Base-by-base conservation (phyloP, 1,284 basidiomycete genomes). In the Moesziomyces parantarcticus region DNA sequence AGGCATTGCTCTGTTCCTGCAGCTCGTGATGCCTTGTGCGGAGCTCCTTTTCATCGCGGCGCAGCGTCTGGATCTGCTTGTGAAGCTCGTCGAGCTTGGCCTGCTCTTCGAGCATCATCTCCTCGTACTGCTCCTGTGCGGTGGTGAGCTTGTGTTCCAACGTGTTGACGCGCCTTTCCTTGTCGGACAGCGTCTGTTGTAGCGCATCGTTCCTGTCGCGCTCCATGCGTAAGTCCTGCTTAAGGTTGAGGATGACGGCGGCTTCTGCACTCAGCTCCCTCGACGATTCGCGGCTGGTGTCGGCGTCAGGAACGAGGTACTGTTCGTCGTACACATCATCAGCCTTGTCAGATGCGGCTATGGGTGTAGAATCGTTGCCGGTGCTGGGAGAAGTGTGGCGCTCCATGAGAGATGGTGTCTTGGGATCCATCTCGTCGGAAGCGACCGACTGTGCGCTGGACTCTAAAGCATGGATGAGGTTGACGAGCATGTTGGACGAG, bases 81-180 rank as follows among this genome's bases (percentile, higher is more conserved):
- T 64, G 42, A 1, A 68, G 43, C 34, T 73, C 70, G 23, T 73
- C 70, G 25, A 64, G 50, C 54, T 58, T 68, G 25, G 64, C 52
- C 29, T 73, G 65, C 41, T 68, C 60, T 23, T 68, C 70, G 5
- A 68, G 46, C 65, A 73, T 50, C 21, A 58, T 43, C 43, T 73
- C 70, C 29, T 73, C 70, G 50, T 61, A 63, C 43, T 73, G 64
- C 41, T 73, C 70, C 59, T 68, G 70, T 14, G 63, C 54, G 1
- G 63, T 72, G 25, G 63, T 61, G 48, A 72, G 69, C 53, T 67
- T 72, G 47, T 72, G 62, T 40, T 72, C 69, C 9, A 73, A 29
- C 7, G 64, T 50, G 42, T 68, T 60, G 32, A 73, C 58, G 8
- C 61, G 47, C 23, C 70, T 50, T 54, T 73, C 64, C 40, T 73